phyloP scores from a whole-genome alignment of 129 eudicot species.

The Flaveria bidentis region DNA sequence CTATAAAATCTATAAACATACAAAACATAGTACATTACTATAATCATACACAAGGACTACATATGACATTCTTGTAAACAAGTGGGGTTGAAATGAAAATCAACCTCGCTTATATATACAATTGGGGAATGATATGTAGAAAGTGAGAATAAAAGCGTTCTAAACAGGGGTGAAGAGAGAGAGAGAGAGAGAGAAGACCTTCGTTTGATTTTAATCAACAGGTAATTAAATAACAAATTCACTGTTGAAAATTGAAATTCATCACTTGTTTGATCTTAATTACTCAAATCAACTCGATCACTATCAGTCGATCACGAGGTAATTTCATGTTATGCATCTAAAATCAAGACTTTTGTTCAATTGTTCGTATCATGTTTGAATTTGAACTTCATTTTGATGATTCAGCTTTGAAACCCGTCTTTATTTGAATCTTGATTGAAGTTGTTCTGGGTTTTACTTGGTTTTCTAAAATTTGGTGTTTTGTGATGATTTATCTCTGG shows the following conservation, averaged over 20 bases:
- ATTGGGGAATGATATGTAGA: background rate
- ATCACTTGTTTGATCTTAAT: conserved; percentile 25
- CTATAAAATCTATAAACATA: background rate
- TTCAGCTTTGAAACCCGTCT: conserved; percentile 9
- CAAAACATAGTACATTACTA: background rate
- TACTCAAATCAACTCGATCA: conserved; percentile 19
- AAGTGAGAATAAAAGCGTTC: conserved; percentile 29
- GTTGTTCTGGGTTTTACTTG: conserved; percentile 14
- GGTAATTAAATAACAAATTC: conserved; percentile 1
- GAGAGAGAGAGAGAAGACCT: background rate
- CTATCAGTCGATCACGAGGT: background rate
- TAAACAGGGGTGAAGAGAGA: conserved; percentile 14
- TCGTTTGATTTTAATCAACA: conserved; percentile 34
- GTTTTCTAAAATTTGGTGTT: background rate
- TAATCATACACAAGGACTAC: conserved; percentile 15
- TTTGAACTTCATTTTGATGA: conserved; percentile 11
- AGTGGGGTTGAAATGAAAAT: background rate
- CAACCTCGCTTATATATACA: background rate
- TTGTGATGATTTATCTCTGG: background rate
- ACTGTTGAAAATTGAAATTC: conserved; percentile 22
- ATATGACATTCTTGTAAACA: background rate
- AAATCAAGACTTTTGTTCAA: background rate
- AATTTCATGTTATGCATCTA: conserved; percentile 15
- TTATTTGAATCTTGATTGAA: conserved; percentile 6
- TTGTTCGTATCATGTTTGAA: conserved; percentile 2